phyloP scores from a whole-genome alignment of 1,284 basidiomycete species.

The Chiua sp. region DNA sequence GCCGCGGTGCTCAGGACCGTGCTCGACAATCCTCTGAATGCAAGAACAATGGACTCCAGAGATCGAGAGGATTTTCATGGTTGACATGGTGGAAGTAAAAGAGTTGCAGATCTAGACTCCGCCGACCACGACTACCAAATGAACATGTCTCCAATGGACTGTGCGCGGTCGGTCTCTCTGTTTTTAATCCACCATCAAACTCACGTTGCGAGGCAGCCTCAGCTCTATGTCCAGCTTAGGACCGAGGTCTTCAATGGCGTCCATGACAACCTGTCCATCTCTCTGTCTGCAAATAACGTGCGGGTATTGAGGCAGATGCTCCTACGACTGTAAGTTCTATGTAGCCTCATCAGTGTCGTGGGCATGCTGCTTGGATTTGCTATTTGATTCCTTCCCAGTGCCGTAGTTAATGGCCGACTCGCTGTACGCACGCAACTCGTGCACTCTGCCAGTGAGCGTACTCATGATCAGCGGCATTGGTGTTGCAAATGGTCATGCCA shows the following conservation, averaged over 20 bases:
- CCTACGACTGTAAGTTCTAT: slow-evolving; percentile 53
- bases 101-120: neutral
- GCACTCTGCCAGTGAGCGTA: too few species aligned
- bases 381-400: slow-evolving; percentile 36
- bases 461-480: too few species aligned
- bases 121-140: neutral
- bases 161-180: slow-evolving; percentile 12
- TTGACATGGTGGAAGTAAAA: slow-evolving; percentile 3
- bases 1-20: slow-evolving; percentile 76
- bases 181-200: slow-evolving; percentile 24
- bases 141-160: slow-evolving; percentile 24
- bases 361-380: slow-evolving; percentile 55
- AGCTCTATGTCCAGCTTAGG: slow-evolving; percentile 54
- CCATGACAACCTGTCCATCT: slow-evolving; percentile 51
- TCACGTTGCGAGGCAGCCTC: slow-evolving; percentile 32
- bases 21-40: slow-evolving; percentile 59
- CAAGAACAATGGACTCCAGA: slow-evolving; percentile 53
- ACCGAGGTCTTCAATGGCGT: slow-evolving; percentile 56
- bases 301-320: slow-evolving; percentile 33
- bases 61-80: slow-evolving; percentile 78
- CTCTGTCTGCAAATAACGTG: slow-evolving; percentile 34
- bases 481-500: too few species aligned
- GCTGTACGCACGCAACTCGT: too few species aligned
- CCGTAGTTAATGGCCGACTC: too few species aligned
- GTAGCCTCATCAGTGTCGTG: slow-evolving; percentile 49